Evolutionary conservation across 306 rosid genomes (phyloP), one percentile per base, ranked within the genome.

Genomic region (Vigna unguiculata): DNA sequence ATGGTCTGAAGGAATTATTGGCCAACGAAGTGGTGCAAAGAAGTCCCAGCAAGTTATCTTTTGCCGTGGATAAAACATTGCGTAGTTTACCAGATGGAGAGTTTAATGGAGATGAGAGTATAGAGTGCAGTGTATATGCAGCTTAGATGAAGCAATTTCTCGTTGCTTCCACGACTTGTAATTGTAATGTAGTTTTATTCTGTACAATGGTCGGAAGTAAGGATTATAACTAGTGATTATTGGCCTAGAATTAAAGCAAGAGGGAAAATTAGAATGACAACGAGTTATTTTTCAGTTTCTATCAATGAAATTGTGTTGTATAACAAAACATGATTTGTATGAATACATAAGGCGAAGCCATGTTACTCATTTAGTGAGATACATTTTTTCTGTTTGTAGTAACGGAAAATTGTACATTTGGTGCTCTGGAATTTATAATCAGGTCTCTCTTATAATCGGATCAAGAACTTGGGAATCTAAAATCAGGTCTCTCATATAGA

Each of bases 71-170:
- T 70, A 85, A 74, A 82, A 75, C 51, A 83, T 77, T 55, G 41
- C 81, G 82, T 22, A 70, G 72, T 60, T 70, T 78, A 8, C 62
- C 66, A 20, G 86, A 83, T 25, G 87, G 81, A 61, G 92, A 89
- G 71, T 81, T 84, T 65, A 79, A 60, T 47, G 99, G 86, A 34
- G 88, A 85, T 51, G 93, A 88, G 77, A 90, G 92, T 83, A 88
- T 92, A 85, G 91, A 89, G 64, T 91, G 93, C 78, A 84, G 88
- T 77, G 84, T 92, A 45, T 87, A 87, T 77, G 87, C 86, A 46
- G 83, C 87, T 52, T 81, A 85, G 80, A 78, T 19, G 66, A 72
- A 82, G 89, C 86, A 81, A 92, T 75, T n/a, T 74, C 66, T 82
- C 60, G 86, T 84, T 90, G 90, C 93, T 86, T 47, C 53, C 72